phyloP scores from a whole-genome alignment of 140 eudicot species.

The Bidens hawaiensis region DNA sequence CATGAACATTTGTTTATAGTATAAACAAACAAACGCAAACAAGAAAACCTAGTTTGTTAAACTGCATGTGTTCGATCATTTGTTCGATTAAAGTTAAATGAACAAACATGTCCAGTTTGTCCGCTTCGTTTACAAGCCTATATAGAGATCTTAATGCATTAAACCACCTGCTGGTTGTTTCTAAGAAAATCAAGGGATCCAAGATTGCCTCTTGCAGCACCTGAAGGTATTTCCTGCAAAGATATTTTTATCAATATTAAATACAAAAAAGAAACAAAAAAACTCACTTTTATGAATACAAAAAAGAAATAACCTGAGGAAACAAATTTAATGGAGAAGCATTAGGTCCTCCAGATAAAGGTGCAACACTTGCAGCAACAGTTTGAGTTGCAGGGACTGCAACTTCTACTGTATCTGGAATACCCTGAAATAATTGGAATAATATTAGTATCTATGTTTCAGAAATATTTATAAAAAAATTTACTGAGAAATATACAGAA shows the following conservation, averaged over 20 bases:
- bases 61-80: no score
- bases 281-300: not conserved
- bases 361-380: constrained; percentile 32
- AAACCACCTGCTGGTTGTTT: constrained; percentile 83
- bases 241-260: not conserved
- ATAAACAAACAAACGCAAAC: no score
- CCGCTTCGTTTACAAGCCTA: no score
- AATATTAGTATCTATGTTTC: not conserved
- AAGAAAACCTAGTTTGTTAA: no score
- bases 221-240: constrained; percentile 62
- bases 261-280: constrained; percentile 1
- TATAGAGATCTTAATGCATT: not conserved
- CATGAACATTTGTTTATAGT: no score
- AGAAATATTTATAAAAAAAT: not conserved
- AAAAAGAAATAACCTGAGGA: constrained; percentile 90
- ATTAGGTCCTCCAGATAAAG: constrained; percentile 79
- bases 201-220: constrained; percentile 63
- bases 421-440: constrained; percentile 50
- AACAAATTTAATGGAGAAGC: constrained; percentile 84
- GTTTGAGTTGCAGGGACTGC: constrained; percentile 48
- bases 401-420: constrained; percentile 74
- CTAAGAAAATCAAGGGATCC: constrained; percentile 96
- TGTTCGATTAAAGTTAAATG: no score
- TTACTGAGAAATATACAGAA: constrained; percentile 52
- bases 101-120: no score